These are phyloP conservation scores for Polyplosphaeria fusca DNA, from an alignment of 495 filamentous ascomycete genomes.

Conservation along the genomic window DNA sequence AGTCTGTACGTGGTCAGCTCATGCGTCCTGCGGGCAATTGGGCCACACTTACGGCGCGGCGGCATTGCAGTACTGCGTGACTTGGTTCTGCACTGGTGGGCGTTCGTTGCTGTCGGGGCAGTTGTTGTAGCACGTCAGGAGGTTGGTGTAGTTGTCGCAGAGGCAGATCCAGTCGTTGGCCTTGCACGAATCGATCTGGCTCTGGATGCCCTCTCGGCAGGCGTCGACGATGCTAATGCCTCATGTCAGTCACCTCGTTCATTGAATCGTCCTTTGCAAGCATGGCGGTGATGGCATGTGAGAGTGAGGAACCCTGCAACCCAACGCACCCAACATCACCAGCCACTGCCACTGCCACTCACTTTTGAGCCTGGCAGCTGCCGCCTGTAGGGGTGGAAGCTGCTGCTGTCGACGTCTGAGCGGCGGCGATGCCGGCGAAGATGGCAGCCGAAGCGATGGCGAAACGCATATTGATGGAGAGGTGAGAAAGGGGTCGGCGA, in stretches of 20 bases:
- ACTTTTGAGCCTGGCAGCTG: conserved; percentile 33
- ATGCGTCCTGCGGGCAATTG: not conserved
- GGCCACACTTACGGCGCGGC: conserved; percentile 36
- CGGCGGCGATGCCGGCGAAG: conserved; percentile 36
- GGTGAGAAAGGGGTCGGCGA: not conserved
- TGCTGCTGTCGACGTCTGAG: conserved; percentile 32
- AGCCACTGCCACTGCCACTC: no score
- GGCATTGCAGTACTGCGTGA: conserved; percentile 36
- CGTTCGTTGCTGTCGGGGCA: conserved; percentile 29
- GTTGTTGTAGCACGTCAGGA: conserved; percentile 42
- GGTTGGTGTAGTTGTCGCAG: conserved; percentile 34
- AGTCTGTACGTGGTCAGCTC: conserved; percentile 4
- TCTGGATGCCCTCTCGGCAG: conserved; percentile 28
- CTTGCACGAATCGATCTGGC: conserved; percentile 32
- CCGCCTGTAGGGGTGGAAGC: conserved; percentile 9
- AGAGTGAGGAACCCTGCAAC: no score
- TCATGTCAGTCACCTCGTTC: no score
- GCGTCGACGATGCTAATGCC: conserved; percentile 41
- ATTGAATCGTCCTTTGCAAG: no score
- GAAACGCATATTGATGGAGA: conserved; percentile 14
- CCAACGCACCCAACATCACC: no score
- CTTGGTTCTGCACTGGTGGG: conserved; percentile 25
- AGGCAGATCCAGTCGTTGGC: conserved; percentile 41
- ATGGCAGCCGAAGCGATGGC: not conserved
- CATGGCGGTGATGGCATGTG: no score